phyloP scores from a whole-genome alignment of 2,329 filamentous ascomycete species.

The Pseudogymnoascus sp. region DNA sequence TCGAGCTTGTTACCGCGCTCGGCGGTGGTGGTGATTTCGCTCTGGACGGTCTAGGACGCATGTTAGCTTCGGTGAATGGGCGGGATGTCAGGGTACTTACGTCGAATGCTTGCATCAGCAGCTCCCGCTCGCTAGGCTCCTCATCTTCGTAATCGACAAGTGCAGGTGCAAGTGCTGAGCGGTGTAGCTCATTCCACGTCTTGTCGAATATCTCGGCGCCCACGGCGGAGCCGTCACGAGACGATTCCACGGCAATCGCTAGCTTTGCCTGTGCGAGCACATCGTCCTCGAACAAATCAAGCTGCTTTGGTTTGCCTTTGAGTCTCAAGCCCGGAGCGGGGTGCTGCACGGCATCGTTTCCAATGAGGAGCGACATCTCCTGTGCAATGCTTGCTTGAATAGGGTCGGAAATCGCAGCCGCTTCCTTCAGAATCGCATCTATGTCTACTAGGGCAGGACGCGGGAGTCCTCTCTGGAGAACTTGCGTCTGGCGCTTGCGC shows the following conservation, averaged over 20 bases:
- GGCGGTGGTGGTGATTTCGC: constrained; percentile 63
- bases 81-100: constrained; percentile 36
- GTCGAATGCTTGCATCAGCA: constrained; percentile 55
- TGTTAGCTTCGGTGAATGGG: constrained; percentile 15
- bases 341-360: constrained; percentile 69
- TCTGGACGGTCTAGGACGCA: constrained; percentile 53
- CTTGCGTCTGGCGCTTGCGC: constrained; percentile 75
- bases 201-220: constrained; percentile 42
- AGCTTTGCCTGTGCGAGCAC: constrained; percentile 67
- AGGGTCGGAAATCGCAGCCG: constrained; percentile 51
- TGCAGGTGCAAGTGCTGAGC: constrained; percentile 59
- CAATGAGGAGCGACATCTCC: constrained; percentile 73
- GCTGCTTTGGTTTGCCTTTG: constrained; percentile 47
- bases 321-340: constrained; percentile 61
- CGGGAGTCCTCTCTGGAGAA: constrained; percentile 79
- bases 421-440: constrained; percentile 55
- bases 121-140: constrained; percentile 37
- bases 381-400: constrained; percentile 62
- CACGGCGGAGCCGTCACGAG: constrained; percentile 41
- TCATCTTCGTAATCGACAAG: constrained; percentile 76
- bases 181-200: constrained; percentile 45
- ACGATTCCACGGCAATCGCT: constrained; percentile 48
- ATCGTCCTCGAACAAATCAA: constrained; percentile 62
- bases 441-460: constrained; percentile 68
- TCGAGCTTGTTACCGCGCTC: constrained; percentile 80